Base-by-base conservation (phyloP, 371 early-diverging fungal genomes). In the Mucor piriformis region DNA sequence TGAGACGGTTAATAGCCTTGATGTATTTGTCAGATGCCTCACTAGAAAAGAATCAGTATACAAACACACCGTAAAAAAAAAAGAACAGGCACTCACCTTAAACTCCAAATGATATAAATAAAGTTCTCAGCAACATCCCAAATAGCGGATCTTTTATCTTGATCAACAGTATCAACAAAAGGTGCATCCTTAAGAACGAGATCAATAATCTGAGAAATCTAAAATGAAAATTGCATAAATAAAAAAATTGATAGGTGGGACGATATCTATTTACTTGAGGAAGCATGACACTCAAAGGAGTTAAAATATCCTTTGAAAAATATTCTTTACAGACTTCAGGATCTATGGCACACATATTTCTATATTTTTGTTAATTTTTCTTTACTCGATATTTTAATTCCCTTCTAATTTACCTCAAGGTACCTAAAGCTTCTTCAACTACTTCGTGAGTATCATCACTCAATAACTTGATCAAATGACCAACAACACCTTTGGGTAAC, bases 71-170 rank as follows among this genome's bases (percentile, higher is more conserved):
- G 15, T 13, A 47, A 1, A 23, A 10, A 6, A 3, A 3, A 33
- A 11, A 2, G 24, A 23, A 3, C 16, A n/a, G n/a, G n/a, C 51
- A 40, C 51, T 46, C 54, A 83, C 81, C 76, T 65, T 25, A 84
- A 63, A 47, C 83, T 75, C 88, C 90, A 89, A 43, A 89, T 64
- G 27, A 89, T 79, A 38, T 83, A 88, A 57, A 92, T 81, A 44
- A 88, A 76, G 52, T 92, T 90, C 59, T 92, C 91, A 0, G 91
- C 82, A 33, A 87, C 81, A 52, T 86, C 85, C 82, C 88, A 88
- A 49, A 89, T 81, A 6, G 83, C 72, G 15, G 79, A 79, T 47
- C 88, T 72, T 61, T 74, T 79, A 35, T 77, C 85, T 52, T 79
- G 70, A 50, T 81, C 81, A 3, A 69, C 78, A 18, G 73, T 71